Conservation (phyloP, 768 basidiomycete genomes). For the Pleurotus citrinopileatus region DNA sequence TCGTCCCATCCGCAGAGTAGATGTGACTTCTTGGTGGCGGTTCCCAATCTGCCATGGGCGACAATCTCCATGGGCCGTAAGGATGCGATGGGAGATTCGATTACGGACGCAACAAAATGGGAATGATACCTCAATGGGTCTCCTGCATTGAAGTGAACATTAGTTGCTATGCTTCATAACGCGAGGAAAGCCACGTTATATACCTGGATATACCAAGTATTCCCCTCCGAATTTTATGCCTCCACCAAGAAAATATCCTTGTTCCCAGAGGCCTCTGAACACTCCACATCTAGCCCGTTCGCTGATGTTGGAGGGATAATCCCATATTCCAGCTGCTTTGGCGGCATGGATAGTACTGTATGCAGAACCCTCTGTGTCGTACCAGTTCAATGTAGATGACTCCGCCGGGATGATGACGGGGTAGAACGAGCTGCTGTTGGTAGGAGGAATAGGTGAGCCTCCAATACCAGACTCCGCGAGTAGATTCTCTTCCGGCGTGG, state of each 20-base stretch:
- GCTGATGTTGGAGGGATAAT: constrained; percentile 59
- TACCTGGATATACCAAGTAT: constrained; percentile 94
- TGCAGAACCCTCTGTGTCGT: constrained; percentile 37
- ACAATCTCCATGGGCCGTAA: constrained; percentile 92
- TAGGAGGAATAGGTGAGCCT: neutral
- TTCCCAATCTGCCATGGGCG: constrained; percentile 92
- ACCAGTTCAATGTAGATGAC: constrained; percentile 70
- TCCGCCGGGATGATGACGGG: constrained; percentile 66
- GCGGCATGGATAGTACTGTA: constrained; percentile 62
- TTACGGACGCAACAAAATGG: constrained; percentile 86
- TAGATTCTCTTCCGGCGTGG: neutral
- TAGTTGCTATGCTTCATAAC: neutral
- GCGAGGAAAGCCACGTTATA: constrained; percentile 21
- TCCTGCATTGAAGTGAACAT: constrained; percentile 42
- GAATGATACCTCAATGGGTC: constrained; percentile 96
- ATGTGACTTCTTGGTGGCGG: constrained; percentile 96
- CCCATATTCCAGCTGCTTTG: constrained; percentile 69
- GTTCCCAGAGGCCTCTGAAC: constrained; percentile 77
- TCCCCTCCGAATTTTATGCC: constrained; percentile 96
- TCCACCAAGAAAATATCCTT: constrained; percentile 84
- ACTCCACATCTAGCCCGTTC: constrained; percentile 79
- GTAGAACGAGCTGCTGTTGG: constrained; percentile 28
- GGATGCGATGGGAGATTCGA: constrained; percentile 54
- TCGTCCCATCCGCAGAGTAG: constrained; percentile 89
- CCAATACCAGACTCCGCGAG: neutral